Conservation (phyloP, 805 yeast species). For the Candida odintsovae region DNA sequence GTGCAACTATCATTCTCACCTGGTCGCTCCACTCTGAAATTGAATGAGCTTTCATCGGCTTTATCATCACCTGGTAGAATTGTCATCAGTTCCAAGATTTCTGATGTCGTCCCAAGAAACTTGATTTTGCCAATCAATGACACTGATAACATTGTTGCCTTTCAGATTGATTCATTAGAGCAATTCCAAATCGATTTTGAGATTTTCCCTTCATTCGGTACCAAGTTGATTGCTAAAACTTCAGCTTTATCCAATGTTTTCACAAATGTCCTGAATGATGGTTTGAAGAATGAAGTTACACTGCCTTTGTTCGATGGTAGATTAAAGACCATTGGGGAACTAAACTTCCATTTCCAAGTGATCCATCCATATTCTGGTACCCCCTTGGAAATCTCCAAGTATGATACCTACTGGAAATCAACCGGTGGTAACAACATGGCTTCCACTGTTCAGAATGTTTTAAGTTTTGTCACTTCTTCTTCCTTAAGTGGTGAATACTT, state of each 20-base stretch:
- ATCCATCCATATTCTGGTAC: conserved; percentile 84
- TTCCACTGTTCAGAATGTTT: conserved; percentile 25
- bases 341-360: conserved; percentile 71
- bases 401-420: conserved; percentile 96
- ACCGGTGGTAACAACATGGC: conserved; percentile 44
- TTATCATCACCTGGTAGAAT: conserved; percentile 69
- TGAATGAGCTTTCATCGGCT: conserved; percentile 33
- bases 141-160: conserved; percentile 61
- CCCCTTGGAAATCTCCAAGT: conserved; percentile 83
- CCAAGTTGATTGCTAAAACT: conserved; percentile 84
- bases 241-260: conserved; percentile 63
- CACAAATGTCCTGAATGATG: conserved; percentile 27
- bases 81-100: conserved; percentile 67
- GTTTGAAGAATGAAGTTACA: conserved; percentile 33
- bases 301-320: conserved; percentile 81
- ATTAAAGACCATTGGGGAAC: conserved; percentile 74
- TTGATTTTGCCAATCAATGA: conserved; percentile 62
- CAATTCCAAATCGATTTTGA: conserved; percentile 80
- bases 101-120: conserved; percentile 86
- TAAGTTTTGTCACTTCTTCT: conserved; percentile 85
- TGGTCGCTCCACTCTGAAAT: conserved; percentile 38
- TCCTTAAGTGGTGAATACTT: conserved; percentile 80
- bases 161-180: conserved; percentile 76
- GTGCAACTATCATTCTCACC: conserved; percentile 67
- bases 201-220: conserved; percentile 91